Conservation (phyloP, 768 basidiomycete species). For the Amylocystis lapponica region DNA sequence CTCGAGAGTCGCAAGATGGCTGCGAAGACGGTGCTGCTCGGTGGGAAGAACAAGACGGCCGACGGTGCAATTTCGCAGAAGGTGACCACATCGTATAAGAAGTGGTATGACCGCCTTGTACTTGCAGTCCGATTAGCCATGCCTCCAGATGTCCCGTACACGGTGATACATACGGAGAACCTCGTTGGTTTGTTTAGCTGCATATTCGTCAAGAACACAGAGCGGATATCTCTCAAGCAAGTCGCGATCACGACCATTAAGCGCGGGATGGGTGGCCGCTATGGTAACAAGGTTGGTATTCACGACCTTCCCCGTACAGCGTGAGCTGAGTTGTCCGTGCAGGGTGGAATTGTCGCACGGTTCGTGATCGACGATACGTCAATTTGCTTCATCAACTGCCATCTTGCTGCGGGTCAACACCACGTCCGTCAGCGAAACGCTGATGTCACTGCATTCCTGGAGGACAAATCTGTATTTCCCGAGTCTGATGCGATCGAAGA, state of each 20-base stretch:
- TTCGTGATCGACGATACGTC: constrained; percentile 91
- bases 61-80: constrained; percentile 66
- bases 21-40: constrained; percentile 85
- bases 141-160: constrained; percentile 71
- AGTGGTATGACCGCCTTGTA: constrained; percentile 81
- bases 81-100: constrained; percentile 80
- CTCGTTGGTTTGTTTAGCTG: constrained; percentile 85
- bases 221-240: constrained; percentile 57
- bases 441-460: constrained; percentile 83
- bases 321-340: neutral
- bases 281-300: constrained; percentile 87
- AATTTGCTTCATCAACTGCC: constrained; percentile 92
- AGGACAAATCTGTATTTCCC: constrained; percentile 68
- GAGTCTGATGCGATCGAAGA: constrained; percentile 42
- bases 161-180: constrained; percentile 79
- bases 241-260: constrained; percentile 79
- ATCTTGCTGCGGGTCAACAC: constrained; percentile 92
- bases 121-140: constrained; percentile 68
- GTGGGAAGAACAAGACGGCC: constrained; percentile 60
- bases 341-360: constrained; percentile 90
- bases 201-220: constrained; percentile 65
- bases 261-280: constrained; percentile 86
- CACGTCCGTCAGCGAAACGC: constrained; percentile 78
- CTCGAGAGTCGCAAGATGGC: constrained; percentile 90
- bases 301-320: neutral